Conservation (phyloP, 164 flowering plant genomes). For the Cinnamomum chago region DNA sequence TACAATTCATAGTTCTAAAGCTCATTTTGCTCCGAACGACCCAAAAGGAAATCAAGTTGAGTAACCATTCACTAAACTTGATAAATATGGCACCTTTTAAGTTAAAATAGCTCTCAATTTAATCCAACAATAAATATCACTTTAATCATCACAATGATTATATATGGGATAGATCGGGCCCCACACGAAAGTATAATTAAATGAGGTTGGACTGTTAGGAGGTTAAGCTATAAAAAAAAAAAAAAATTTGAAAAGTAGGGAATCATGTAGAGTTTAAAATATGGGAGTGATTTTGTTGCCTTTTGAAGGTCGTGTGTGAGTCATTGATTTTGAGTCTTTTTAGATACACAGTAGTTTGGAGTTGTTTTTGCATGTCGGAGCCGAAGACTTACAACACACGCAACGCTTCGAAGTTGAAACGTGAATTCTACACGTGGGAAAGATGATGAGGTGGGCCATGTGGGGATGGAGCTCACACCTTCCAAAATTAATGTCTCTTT, state of each 20-base stretch:
- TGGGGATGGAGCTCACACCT: not conserved
- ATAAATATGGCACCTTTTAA: no score
- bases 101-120: no score
- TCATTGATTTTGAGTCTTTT: not conserved
- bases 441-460: not conserved
- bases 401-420: not conserved
- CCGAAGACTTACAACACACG: not conserved
- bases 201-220: not conserved
- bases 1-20: no score
- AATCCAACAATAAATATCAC: no score
- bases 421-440: not conserved
- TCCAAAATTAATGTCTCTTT: not conserved
- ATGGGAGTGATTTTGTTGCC: not conserved
- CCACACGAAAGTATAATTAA: not conserved
- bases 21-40: no score
- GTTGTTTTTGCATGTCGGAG: slow-evolving; percentile 10
- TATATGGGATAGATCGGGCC: no score
- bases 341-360: not conserved
- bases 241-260: not conserved
- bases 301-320: not conserved
- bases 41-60: no score
- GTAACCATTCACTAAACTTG: no score
- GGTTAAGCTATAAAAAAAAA: no score
- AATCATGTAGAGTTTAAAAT: not conserved
- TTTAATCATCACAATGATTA: no score